phyloP scores from a whole-genome alignment of 2,329 filamentous ascomycete species.

The Pyricularia grisea region DNA sequence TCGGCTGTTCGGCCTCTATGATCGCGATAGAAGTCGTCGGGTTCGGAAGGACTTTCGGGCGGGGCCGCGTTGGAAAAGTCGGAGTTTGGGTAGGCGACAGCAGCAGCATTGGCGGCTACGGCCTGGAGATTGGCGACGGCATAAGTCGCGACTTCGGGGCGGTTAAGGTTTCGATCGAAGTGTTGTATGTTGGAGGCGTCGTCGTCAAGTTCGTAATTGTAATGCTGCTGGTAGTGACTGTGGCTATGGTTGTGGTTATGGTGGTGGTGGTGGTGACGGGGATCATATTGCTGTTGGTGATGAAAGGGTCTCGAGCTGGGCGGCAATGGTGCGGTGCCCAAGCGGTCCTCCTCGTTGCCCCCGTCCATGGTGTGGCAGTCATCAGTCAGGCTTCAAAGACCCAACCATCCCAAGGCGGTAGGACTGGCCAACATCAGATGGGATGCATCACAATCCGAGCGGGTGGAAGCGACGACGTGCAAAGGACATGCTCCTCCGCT shows the following conservation, averaged over 20 bases:
- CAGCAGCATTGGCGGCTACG: constrained; percentile 26
- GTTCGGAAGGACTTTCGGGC: constrained; percentile 30
- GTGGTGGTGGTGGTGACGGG: constrained; percentile 13
- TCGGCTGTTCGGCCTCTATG: constrained; percentile 27
- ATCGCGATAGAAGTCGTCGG: constrained; percentile 47
- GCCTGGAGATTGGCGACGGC: constrained; percentile 26
- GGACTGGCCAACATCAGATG: constrained; percentile 3
- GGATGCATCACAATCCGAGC: background rate
- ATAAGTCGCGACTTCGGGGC: constrained; percentile 20
- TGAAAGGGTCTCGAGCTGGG: constrained; percentile 7
- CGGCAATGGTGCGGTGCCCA: constrained; percentile 21
- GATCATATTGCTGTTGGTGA: constrained; percentile 16
- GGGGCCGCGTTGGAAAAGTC: constrained; percentile 8
- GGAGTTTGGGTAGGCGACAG: constrained; percentile 15
- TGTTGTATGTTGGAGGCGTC: background rate
- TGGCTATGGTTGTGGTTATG: constrained; percentile 10
- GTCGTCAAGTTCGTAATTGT: background rate
- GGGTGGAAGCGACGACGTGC: background rate
- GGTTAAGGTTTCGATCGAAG: background rate
- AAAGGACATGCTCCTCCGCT: background rate
- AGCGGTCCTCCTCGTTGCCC: constrained; percentile 31
- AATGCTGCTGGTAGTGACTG: constrained; percentile 6
- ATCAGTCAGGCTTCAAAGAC: constrained; percentile 19
- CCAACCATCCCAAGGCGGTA: constrained; percentile 1
- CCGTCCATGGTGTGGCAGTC: constrained; percentile 33